Conservation (phyloP, 2,329 filamentous ascomycete species). For the Calycina herbarum region DNA sequence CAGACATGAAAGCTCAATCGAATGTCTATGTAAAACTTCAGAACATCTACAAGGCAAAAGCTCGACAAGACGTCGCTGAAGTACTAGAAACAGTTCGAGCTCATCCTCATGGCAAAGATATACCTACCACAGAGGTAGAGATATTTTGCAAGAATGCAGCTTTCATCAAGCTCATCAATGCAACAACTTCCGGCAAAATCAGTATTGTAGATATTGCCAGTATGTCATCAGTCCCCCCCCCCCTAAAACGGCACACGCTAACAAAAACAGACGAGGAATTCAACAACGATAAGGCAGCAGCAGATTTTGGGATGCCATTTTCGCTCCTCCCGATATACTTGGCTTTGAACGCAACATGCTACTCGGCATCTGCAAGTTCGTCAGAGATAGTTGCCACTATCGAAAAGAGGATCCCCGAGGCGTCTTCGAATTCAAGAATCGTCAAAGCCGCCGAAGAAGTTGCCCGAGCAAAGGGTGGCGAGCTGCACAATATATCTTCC, state of each 20-base stretch:
- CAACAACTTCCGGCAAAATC: constrained; percentile 17
- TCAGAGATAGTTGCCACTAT: constrained; percentile 55
- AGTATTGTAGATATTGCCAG: constrained; percentile 32
- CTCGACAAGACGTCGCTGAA: constrained; percentile 73
- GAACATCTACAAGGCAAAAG: constrained; percentile 89
- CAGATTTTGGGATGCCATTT: constrained; percentile 38
- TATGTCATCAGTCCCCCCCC: constrained; percentile 21
- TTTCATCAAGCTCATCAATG: constrained; percentile 83
- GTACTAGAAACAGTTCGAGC: constrained; percentile 66
- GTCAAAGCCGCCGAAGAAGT: constrained; percentile 62
- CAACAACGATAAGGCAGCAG: constrained; percentile 53
- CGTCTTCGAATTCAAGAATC: constrained; percentile 51
- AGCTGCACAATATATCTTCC: constrained; percentile 90
- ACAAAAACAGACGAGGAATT: constrained; percentile 51
- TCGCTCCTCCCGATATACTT: constrained; percentile 71
- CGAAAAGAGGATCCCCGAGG: constrained; percentile 47
- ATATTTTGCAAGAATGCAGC: constrained; percentile 94
- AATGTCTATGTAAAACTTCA: constrained; percentile 87
- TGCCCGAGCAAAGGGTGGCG: constrained; percentile 74
- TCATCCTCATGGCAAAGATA: constrained; percentile 47
- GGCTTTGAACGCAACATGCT: constrained; percentile 57
- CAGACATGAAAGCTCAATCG: constrained; percentile 97
- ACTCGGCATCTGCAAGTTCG: constrained; percentile 45
- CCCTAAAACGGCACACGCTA: constrained; percentile 25
- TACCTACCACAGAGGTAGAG: constrained; percentile 76